Conservation (phyloP, 2,329 filamentous ascomycete genomes). For the Botrytis pseudocinerea region DNA sequence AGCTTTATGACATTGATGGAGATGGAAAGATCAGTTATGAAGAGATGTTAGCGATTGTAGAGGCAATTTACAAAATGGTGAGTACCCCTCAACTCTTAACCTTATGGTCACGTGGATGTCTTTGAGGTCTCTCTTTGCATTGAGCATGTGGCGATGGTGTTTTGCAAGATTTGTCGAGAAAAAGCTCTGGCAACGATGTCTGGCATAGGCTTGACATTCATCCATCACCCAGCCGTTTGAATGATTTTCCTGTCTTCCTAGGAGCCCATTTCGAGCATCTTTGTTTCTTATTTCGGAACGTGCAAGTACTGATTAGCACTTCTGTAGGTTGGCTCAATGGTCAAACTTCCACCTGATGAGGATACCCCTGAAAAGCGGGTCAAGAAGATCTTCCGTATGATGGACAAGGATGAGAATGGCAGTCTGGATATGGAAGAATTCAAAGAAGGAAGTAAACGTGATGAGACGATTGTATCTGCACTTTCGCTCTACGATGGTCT, state of each 20-base stretch:
- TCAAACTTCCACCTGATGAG: conserved; percentile 97
- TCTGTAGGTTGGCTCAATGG: conserved; percentile 90
- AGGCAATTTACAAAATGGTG: conserved; percentile 99
- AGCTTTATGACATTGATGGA: conserved; percentile 98
- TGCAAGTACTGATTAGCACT: conserved; percentile 19
- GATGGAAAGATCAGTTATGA: conserved; percentile 99
- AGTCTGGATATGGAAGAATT: conserved; percentile 97
- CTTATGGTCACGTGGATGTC: conserved; percentile 5
- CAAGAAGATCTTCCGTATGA: conserved; percentile 98
- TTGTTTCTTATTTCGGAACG: too few species aligned
- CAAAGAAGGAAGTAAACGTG: conserved; percentile 97
- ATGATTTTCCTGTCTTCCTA: neutral
- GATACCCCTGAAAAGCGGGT: conserved; percentile 99
- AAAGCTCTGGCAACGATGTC: neutral
- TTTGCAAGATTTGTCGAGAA: neutral
- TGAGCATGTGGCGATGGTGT: neutral
- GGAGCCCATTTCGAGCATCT: neutral
- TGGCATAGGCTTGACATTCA: neutral
- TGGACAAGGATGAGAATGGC: conserved; percentile 99
- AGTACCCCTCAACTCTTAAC: conserved; percentile 26
- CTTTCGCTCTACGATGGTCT: conserved; percentile 94
- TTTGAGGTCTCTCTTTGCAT: neutral
- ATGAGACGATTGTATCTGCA: conserved; percentile 97
- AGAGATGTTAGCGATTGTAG: conserved; percentile 97
- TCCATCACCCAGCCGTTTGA: neutral